Percentiles rank a stretch among this genome's conserved stretches.
Evolutionary conservation across 2,329 filamentous ascomycete species (phyloP).

Genomic region (Fusarium secorum): DNA sequence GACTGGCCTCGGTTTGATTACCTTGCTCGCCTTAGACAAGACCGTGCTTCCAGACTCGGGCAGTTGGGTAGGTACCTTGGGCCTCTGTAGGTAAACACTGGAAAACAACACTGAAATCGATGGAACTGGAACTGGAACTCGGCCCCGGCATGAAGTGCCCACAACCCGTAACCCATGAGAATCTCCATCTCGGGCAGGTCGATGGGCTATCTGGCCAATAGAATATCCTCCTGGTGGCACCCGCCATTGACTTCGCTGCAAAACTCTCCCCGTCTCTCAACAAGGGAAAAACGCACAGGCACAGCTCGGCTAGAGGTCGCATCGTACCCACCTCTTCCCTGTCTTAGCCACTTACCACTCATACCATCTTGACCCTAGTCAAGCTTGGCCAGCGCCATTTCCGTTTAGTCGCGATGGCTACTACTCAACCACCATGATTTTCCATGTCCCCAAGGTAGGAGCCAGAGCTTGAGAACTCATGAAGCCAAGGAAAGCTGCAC

Average conservation of each 20-base stretch:
- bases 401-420: slow-evolving; percentile 33
- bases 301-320: slow-evolving; percentile 29
- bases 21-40: slow-evolving; percentile 23
- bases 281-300: slow-evolving; percentile 34
- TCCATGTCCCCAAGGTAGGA: not conserved
- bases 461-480: slow-evolving; percentile 2
- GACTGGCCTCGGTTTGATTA: slow-evolving; percentile 42
- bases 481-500: not conserved
- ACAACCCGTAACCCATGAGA: slow-evolving; percentile 21
- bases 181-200: slow-evolving; percentile 9
- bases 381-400: slow-evolving; percentile 35
- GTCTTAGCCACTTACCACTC: slow-evolving; percentile 29
- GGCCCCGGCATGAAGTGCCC: slow-evolving; percentile 32
- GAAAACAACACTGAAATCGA: slow-evolving; percentile 23
- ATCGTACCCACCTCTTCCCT: slow-evolving; percentile 27
- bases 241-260: slow-evolving; percentile 26
- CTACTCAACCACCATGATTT: slow-evolving; percentile 35
- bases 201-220: slow-evolving; percentile 13
- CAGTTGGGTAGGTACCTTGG: not conserved
- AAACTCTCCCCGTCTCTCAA: slow-evolving; percentile 26
- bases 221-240: slow-evolving; percentile 1
- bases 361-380: slow-evolving; percentile 27
- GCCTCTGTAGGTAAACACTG: not conserved
- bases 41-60: slow-evolving; percentile 27
- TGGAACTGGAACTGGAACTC: slow-evolving; percentile 7